Evolutionary conservation across 805 yeast genomes (phyloP).

Genomic region (Candida sakaeoensis): DNA sequence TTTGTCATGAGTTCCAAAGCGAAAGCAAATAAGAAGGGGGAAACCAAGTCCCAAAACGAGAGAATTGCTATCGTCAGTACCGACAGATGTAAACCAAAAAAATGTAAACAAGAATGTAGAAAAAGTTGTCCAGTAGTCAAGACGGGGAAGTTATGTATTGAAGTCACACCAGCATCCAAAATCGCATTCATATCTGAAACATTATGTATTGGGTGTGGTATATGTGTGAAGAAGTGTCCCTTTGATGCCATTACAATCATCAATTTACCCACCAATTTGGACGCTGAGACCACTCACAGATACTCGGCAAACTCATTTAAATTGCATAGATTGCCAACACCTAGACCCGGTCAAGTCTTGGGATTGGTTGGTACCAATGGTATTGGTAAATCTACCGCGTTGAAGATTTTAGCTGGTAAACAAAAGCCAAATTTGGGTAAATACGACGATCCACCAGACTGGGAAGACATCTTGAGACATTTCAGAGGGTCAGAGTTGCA

Average conservation of each 20-base stretch:
- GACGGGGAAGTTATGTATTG: constrained; percentile 97
- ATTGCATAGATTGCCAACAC: constrained; percentile 94
- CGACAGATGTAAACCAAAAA: constrained; percentile 96
- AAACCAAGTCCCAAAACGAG: constrained; percentile 42
- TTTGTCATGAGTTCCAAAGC: constrained; percentile 8
- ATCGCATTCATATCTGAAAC: constrained; percentile 93
- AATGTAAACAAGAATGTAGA: constrained; percentile 97
- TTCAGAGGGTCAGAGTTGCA: constrained; percentile 98
- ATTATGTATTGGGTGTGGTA: constrained; percentile 98
- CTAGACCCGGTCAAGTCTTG: constrained; percentile 97
- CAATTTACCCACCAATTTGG: constrained; percentile 94
- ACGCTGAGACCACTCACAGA: constrained; percentile 89
- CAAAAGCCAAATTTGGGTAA: constrained; percentile 95
- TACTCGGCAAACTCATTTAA: constrained; percentile 97
- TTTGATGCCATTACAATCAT: constrained; percentile 95
- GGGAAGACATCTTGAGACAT: constrained; percentile 88
- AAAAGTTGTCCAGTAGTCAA: constrained; percentile 97
- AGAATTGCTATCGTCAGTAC: constrained; percentile 95
- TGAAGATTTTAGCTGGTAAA: constrained; percentile 94
- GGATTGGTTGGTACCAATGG: constrained; percentile 99
- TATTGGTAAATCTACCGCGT: constrained; percentile 97
- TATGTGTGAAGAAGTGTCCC: constrained; percentile 97
- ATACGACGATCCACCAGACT: constrained; percentile 94
- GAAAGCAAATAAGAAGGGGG: constrained; percentile 12
- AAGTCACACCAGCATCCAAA: constrained; percentile 84